Conservation (phyloP, 2,329 filamentous ascomycete genomes). For the Botrytis sinoallii region DNA sequence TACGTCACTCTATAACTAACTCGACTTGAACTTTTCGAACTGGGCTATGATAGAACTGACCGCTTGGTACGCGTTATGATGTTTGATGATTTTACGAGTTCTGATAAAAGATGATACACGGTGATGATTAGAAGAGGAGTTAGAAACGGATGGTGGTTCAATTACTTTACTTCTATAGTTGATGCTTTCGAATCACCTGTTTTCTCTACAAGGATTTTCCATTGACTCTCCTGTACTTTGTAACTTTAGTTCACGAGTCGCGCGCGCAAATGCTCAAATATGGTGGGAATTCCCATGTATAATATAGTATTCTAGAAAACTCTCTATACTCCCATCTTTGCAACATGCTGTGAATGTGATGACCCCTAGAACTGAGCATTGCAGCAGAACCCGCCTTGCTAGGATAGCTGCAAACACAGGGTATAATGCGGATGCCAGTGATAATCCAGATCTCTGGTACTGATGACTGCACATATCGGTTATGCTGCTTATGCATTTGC, state of each 20-base stretch:
- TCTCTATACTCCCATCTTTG: background rate
- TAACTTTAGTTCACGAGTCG: background rate
- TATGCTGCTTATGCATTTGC: background rate
- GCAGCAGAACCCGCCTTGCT: background rate
- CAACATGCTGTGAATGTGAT: background rate
- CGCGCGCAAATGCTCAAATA: background rate
- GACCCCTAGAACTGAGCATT: background rate
- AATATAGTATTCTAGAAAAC: background rate
- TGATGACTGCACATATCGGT: background rate
- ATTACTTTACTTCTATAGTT: background rate
- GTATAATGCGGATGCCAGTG: background rate
- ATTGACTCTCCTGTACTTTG: background rate
- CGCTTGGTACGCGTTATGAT: background rate
- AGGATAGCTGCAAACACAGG: background rate
- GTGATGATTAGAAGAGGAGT: background rate
- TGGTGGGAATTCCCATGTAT: background rate
- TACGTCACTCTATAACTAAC: background rate
- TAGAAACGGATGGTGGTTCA: background rate
- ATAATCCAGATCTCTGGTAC: background rate
- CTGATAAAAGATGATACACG: conserved; percentile 4
- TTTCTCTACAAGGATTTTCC: background rate
- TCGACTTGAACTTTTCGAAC: background rate
- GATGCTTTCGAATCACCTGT: background rate
- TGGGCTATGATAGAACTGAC: background rate
- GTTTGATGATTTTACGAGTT: background rate